phyloP scores from a whole-genome alignment of 441 rosid species.

The Manihot esculenta region DNA sequence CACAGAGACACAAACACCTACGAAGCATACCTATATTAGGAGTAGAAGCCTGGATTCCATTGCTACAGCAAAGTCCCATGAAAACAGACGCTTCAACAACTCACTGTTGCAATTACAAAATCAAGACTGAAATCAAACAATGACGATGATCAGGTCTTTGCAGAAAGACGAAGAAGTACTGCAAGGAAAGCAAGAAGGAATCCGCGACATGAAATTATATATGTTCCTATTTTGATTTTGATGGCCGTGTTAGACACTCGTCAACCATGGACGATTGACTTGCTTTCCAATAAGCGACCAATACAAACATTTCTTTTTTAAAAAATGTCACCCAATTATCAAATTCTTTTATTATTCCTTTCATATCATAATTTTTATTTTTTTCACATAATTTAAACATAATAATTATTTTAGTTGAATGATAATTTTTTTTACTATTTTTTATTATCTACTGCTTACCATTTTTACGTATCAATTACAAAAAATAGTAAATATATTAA shows the following conservation, averaged over 20 bases:
- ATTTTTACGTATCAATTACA: no score
- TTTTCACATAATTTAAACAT: no score
- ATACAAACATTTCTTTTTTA: not conserved
- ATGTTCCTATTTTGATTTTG: not conserved
- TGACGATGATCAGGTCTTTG: conserved; percentile 16
- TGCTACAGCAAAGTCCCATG: conserved; percentile 24
- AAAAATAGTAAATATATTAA: no score
- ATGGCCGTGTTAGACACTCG: conserved; percentile 5
- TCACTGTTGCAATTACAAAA: not conserved
- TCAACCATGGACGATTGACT: not conserved
- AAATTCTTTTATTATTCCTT: no score
- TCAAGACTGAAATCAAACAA: not conserved
- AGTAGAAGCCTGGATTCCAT: conserved; percentile 22
- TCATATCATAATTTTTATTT: no score
- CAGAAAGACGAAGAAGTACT: no score
- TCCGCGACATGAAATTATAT: no score
- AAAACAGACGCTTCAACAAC: not conserved
- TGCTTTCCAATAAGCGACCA: not conserved
- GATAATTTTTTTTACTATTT: not conserved
- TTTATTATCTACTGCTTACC: no score
- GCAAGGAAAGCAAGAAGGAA: no score
- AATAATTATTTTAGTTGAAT: no score
- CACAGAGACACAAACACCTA: not conserved
- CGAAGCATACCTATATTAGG: conserved; percentile 17
- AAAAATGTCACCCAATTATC: no score